Percentiles rank a stretch among this genome's conserved stretches.
These are phyloP conservation scores for Colletotrichum endophyticum DNA, from an alignment of 2,329 filamentous ascomycete species.

Conservation along the genomic window DNA sequence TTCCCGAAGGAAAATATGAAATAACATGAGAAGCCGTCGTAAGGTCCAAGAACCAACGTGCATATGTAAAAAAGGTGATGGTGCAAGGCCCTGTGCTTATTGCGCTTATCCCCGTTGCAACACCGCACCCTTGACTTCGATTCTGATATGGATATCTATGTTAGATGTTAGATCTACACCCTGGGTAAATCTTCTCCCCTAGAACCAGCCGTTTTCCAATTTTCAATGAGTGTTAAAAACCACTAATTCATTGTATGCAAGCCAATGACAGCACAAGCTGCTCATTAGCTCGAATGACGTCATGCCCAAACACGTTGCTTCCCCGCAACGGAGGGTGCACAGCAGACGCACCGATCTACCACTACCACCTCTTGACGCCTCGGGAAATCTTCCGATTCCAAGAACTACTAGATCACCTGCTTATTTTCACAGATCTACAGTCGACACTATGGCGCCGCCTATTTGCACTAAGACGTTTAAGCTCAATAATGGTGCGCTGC, in stretches of 20 bases:
- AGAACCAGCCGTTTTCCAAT: background rate
- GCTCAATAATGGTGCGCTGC: constrained; percentile 19
- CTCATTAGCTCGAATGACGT: background rate
- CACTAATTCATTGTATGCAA: background rate
- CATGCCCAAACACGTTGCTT: background rate
- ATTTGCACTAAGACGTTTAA: constrained; percentile 23
- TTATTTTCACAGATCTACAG: background rate
- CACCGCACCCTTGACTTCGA: background rate
- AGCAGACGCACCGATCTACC: background rate
- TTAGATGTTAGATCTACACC: background rate
- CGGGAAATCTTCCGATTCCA: background rate
- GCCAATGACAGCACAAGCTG: background rate
- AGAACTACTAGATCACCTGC: background rate
- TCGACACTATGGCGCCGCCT: constrained; percentile 1
- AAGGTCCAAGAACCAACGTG: background rate
- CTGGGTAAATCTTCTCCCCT: background rate
- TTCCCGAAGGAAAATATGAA: background rate
- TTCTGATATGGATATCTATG: background rate
- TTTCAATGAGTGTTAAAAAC: background rate
- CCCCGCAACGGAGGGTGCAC: background rate
- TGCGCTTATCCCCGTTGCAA: background rate
- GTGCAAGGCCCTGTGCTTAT: background rate
- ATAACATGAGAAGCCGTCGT: background rate
- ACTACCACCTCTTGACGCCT: background rate
- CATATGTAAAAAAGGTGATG: background rate